Evolutionary conservation across 495 filamentous ascomycete species (phyloP), one percentile per base, ranked within the genome.

Genomic region (Parachaetomium inaequale): DNA sequence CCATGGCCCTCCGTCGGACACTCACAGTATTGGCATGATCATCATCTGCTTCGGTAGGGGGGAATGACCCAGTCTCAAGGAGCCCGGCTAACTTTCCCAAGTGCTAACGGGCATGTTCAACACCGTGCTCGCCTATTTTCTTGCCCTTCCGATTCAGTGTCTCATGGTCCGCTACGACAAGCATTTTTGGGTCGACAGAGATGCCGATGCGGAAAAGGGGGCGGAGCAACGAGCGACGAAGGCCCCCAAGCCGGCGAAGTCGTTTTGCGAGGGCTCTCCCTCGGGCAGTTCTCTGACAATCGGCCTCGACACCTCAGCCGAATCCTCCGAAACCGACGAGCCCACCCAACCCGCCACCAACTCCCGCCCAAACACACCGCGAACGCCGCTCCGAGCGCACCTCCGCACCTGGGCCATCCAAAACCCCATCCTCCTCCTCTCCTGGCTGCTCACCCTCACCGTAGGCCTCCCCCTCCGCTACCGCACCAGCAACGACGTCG

Each of bases 31-130:
- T 19, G 74, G 71, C 17, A 69, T 68, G 47, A 70, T 79, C 53
- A 70, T 75, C 7, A 68, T 69, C 1, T 75, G 68, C 45, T 79
- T 79, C 28, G 12, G 78, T 80, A 63, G 69, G 77, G 40, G 8
- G 19, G 2, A 10, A 14, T 4, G 8, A 17, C 0, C 21, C 32
- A 1, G 2, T 0, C 28, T 28, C 8, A n/a, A 4, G 31, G 2
- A 7, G 31, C 8, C 7, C 7, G n/a, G 43, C 68, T 70, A 29
- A 67, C 55, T 10, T 2, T n/a, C 8, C 7, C 12, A 21, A 75
- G 73, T 69, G 2, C 46, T 75, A 2, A 75, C 68, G 34, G 70
- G 68, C 15, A 17, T 72, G 5, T 23, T 72, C 36, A 74, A 72
- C 54, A 71, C 70, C 1, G 0, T 68, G 0, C 28, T 58, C 0